Base-by-base conservation (phyloP, 768 basidiomycete genomes). In the Termitomyces sp. region DNA sequence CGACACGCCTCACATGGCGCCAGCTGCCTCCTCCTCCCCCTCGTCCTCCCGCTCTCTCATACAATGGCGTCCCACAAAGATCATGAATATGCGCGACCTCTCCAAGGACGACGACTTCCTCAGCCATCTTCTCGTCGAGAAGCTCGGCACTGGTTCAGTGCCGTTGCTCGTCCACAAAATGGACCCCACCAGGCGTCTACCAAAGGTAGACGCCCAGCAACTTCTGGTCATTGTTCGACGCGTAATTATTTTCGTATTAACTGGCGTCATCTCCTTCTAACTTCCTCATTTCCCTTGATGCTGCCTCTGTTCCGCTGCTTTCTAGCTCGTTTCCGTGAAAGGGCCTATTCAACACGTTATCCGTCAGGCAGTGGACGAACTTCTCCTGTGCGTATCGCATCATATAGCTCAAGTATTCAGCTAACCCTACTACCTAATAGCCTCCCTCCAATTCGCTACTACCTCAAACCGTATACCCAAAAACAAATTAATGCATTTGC, bases 131-230 rank as follows among this genome's bases (percentile, higher is more conserved):
- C 83, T 94, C 54, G 89, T 94, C 58, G 91, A 94, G 74, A 92
- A 92, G 63, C 82, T 94, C 32, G 91, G 91, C 41, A 90, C 90
- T 3, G 88, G 88, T 31, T 70, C 68, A 7, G 86, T 87, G 7
- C 91, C 91, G n/a, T 78, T 94, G 50, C 80, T 86, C 53, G 91
- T 94, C 13, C 91, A 94, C 76, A 93, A 91, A 71, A 94, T 94
- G 91, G 90, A 93, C 68, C 75, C 86, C 23, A 79, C 82, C 57
- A 79, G 88, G 52, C 78, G 84, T 46, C 78, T 92, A 27, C 91
- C 91, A 55, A 91, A 88, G 76, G 85, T 88, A 50, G 78, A 86
- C 60, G 73, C 85, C 7, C 72, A 77, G 41, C 82, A 85, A 66
- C 80, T 94, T 62, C 77, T 93, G 68, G 69, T 75, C 59, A 84